These are phyloP conservation scores for Eucalyptus marginata DNA, from an alignment of 345 rosid genomes.

Conservation along the genomic window DNA sequence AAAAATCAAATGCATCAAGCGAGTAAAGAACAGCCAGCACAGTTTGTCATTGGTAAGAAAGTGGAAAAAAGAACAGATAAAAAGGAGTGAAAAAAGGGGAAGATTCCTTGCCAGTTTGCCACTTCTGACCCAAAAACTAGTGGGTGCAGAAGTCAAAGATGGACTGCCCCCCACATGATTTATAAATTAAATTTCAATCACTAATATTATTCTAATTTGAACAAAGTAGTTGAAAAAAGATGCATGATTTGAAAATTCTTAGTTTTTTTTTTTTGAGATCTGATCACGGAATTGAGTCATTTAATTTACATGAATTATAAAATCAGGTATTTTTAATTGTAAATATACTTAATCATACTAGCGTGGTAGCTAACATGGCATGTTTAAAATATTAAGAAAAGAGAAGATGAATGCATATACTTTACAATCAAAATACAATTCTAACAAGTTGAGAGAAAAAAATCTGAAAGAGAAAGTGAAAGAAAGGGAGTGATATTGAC, in stretches of 20 bases:
- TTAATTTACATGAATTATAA: background rate
- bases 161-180: background rate
- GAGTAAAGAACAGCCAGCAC: background rate
- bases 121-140: background rate
- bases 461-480: background rate
- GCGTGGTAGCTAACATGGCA: background rate
- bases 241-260: background rate
- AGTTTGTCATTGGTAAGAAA: background rate
- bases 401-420: background rate
- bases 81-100: background rate
- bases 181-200: background rate
- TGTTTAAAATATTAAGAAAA: background rate
- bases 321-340: background rate
- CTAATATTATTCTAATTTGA: background rate
- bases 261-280: background rate
- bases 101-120: background rate
- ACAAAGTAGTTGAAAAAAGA: background rate
- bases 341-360: background rate
- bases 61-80: background rate
- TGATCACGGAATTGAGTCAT: fast-evolving
- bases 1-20: background rate
- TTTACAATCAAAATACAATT: background rate
- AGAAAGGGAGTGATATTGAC: background rate
- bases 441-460: background rate
- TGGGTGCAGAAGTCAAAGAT: background rate